Evolutionary conservation across 371 early-diverging fungal species (phyloP).

Genomic region (Mortierella sp.): DNA sequence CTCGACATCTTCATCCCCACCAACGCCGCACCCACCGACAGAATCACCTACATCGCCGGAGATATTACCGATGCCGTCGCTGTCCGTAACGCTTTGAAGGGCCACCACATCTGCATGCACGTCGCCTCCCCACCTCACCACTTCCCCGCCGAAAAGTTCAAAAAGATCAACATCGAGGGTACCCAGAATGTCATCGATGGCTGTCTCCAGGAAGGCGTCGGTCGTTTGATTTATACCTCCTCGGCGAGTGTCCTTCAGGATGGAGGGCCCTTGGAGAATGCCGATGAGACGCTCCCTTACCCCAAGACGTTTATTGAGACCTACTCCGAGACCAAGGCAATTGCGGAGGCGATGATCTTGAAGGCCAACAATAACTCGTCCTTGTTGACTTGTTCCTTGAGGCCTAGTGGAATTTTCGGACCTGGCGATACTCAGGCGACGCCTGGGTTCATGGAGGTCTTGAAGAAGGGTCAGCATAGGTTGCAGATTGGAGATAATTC

Average conservation of each 20-base stretch:
- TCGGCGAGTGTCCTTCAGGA: slow-evolving; percentile 92
- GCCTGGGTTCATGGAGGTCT: slow-evolving; percentile 82
- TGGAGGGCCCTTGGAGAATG: slow-evolving; percentile 82
- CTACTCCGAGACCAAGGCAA: slow-evolving; percentile 93
- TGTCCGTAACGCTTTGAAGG: slow-evolving; percentile 75
- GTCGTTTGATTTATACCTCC: slow-evolving; percentile 87
- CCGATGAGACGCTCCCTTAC: slow-evolving; percentile 84
- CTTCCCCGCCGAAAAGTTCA: slow-evolving; percentile 72
- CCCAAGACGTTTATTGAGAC: slow-evolving; percentile 85
- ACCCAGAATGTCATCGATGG: slow-evolving; percentile 88
- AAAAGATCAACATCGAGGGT: slow-evolving; percentile 90
- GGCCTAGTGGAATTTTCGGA: slow-evolving; percentile 95
- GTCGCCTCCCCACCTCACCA: slow-evolving; percentile 92
- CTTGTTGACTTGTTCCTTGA: slow-evolving; percentile 82
- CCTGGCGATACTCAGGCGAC: slow-evolving; percentile 92
- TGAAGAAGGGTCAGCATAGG: slow-evolving; percentile 78
- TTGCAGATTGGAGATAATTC: slow-evolving; percentile 92
- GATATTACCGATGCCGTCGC: slow-evolving; percentile 81
- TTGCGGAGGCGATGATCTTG: slow-evolving; percentile 89
- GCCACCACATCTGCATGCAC: slow-evolving; percentile 88
- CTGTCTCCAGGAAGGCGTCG: slow-evolving; percentile 77
- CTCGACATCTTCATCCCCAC: slow-evolving; percentile 82
- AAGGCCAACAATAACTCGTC: slow-evolving; percentile 77
- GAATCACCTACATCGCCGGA: slow-evolving; percentile 76
- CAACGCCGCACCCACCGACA: slow-evolving; percentile 63